These are phyloP conservation scores for Clavispora asparagi DNA, from an alignment of 805 yeast species.

Conservation along the genomic window DNA sequence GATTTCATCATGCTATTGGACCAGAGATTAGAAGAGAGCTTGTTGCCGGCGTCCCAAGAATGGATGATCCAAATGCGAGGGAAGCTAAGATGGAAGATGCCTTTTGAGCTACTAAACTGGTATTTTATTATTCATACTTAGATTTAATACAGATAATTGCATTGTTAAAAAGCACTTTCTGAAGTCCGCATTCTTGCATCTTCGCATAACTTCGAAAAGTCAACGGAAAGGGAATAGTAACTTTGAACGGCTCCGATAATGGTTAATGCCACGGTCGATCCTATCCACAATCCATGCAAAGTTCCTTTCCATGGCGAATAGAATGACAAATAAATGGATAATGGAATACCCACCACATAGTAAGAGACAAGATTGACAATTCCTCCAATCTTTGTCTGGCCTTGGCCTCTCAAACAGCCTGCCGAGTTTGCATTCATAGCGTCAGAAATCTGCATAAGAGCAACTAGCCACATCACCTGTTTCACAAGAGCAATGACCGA, in stretches of 20 bases:
- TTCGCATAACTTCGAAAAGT: constrained; percentile 31
- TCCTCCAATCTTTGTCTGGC: constrained; percentile 62
- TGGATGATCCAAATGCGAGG: constrained; percentile 18
- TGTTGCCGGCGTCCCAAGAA: constrained; percentile 76
- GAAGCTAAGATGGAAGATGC: constrained; percentile 39
- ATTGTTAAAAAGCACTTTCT: constrained; percentile 8
- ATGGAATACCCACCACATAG: constrained; percentile 59
- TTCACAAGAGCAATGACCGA: constrained; percentile 49
- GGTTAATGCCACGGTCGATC: constrained; percentile 29
- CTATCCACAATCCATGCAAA: constrained; percentile 59
- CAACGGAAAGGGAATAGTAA: constrained; percentile 42
- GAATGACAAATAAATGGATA: constrained; percentile 52
- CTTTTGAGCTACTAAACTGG: constrained; percentile 14
- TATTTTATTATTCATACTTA: constrained; percentile 1
- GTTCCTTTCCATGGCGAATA: constrained; percentile 40
- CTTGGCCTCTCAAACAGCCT: constrained; percentile 76
- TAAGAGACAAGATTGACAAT: constrained; percentile 52
- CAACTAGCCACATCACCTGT: constrained; percentile 55
- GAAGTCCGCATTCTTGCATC: constrained; percentile 35
- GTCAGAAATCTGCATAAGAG: constrained; percentile 67
- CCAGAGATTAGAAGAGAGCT: constrained; percentile 94
- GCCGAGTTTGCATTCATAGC: constrained; percentile 67
- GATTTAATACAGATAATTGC: neutral
- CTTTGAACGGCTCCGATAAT: constrained; percentile 16
- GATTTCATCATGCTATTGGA: constrained; percentile 83